Percentiles rank a stretch among this genome's conserved stretches.
Evolutionary conservation across 495 filamentous ascomycete genomes (phyloP).

Genomic region (Aspergillus nidulans): DNA sequence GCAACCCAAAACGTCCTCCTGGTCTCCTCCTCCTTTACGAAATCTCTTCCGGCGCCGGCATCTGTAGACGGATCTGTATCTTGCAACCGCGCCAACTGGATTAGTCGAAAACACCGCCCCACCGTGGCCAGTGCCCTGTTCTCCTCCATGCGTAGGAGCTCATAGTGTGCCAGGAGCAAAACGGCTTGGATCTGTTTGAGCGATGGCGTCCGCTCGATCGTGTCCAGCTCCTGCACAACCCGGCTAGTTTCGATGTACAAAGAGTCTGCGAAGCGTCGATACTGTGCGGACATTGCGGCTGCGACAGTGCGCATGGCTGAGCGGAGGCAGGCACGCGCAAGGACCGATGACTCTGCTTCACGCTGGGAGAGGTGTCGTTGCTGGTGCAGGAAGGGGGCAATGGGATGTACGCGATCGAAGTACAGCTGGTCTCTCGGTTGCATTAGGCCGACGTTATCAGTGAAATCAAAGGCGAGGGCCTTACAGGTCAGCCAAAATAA

Average conservation of each 20-base stretch:
- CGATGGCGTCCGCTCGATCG: background rate
- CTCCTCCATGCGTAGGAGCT: background rate
- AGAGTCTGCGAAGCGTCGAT: slow-evolving; percentile 11
- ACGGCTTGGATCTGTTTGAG: background rate
- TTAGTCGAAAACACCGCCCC: background rate
- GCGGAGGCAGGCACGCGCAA: slow-evolving; percentile 20
- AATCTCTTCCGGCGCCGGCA: background rate
- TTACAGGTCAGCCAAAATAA: background rate
- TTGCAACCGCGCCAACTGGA: background rate
- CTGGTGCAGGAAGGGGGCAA: slow-evolving; percentile 26
- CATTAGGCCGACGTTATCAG: background rate
- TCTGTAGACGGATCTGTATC: background rate
- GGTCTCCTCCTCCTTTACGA: background rate
- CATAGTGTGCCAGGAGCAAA: background rate
- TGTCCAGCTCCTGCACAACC: background rate
- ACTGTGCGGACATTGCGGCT: slow-evolving; percentile 22
- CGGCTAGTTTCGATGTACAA: slow-evolving; percentile 24
- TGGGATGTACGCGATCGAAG: slow-evolving; percentile 29
- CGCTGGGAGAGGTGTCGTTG: slow-evolving; percentile 22
- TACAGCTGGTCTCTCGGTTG: slow-evolving; percentile 32
- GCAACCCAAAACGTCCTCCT: background rate
- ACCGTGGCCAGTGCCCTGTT: background rate
- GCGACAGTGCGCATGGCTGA: slow-evolving; percentile 34
- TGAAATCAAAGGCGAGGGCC: background rate
- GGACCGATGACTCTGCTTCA: slow-evolving; percentile 3